Conservation (phyloP, 768 basidiomycete species). For the Jaapia argillacea region DNA sequence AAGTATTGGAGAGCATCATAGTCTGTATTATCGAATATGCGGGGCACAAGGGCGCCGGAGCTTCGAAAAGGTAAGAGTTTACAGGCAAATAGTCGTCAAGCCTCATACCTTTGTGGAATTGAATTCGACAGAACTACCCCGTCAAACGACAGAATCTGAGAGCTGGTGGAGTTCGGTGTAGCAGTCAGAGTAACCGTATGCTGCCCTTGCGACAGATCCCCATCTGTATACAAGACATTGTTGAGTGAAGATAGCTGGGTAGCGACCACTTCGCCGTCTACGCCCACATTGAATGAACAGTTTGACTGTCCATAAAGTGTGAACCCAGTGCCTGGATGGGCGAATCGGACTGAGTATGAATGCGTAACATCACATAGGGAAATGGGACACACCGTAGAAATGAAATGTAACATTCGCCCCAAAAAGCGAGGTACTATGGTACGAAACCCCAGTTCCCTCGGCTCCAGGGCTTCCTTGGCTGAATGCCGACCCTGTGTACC, state of each 20-base stretch:
- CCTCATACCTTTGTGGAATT: too few species aligned
- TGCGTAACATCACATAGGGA: not conserved
- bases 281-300: conserved; percentile 6
- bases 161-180: conserved; percentile 1
- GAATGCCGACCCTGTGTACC: conserved; percentile 8
- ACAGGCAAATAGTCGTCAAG: too few species aligned
- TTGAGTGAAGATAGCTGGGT: conserved; percentile 1
- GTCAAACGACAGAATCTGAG: conserved; percentile 7
- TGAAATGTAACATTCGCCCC: conserved; percentile 16
- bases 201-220: conserved; percentile 2
- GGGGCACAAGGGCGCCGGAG: too few species aligned
- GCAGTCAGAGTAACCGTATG: conserved; percentile 8
- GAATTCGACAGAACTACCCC: conserved; percentile 1
- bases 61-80: too few species aligned
- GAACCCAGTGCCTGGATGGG: conserved; percentile 6
- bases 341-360: too few species aligned
- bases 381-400: conserved; percentile 15
- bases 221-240: conserved; percentile 2
- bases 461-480: not conserved
- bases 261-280: conserved; percentile 1
- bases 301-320: conserved; percentile 6
- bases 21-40: conserved; percentile 5
- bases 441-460: not conserved
- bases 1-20: conserved; percentile 9
- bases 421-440: conserved; percentile 12